Conservation (phyloP, 106 monocot species). For the Narthecium ossifragum region DNA sequence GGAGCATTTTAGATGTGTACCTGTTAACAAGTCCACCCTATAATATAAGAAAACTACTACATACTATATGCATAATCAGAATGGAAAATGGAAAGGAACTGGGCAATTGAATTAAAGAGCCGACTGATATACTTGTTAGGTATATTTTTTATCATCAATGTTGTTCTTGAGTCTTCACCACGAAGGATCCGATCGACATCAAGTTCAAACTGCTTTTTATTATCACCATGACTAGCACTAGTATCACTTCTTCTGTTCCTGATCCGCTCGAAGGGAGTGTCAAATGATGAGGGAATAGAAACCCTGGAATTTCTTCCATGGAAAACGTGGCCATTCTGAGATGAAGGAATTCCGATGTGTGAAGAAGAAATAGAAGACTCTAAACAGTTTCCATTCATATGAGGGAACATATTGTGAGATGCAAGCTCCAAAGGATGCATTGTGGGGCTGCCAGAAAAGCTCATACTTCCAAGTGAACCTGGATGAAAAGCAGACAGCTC, state of each 20-base stretch:
- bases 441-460: conserved; percentile 46
- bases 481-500: conserved; percentile 42
- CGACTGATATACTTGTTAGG: conserved; percentile 73
- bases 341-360: conserved; percentile 43
- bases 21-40: conserved; percentile 23
- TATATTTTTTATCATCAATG: conserved; percentile 97
- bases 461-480: conserved; percentile 57
- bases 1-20: conserved; percentile 95
- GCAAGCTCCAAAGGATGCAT: conserved; percentile 41
- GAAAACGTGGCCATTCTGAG: conserved; percentile 52
- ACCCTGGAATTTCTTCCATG: conserved; percentile 54
- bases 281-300: conserved; percentile 28
- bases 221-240: conserved; percentile 48
- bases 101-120: neutral
- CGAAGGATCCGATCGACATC: conserved; percentile 73
- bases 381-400: conserved; percentile 29
- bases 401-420: conserved; percentile 47
- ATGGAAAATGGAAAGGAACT: neutral
- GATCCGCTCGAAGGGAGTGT: conserved; percentile 42
- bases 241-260: conserved; percentile 57
- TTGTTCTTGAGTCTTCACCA: conserved; percentile 81
- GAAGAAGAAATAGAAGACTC: conserved; percentile 39
- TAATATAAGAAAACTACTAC: neutral
- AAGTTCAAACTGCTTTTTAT: conserved; percentile 89
- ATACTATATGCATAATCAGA: neutral